Conservation (phyloP, 805 yeast genomes). For the Yarrowia yakushimensis region DNA sequence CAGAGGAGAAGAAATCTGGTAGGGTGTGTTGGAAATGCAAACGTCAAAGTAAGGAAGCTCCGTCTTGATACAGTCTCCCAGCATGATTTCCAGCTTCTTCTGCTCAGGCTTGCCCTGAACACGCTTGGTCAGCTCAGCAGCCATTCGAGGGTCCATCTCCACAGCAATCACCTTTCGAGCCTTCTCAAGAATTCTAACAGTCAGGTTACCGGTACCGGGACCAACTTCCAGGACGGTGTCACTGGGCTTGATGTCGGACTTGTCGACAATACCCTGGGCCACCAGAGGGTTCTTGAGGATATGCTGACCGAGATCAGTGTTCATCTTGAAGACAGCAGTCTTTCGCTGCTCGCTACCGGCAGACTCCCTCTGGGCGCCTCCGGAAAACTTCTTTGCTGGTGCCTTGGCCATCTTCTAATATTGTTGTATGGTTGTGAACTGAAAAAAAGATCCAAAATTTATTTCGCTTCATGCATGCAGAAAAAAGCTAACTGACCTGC, state of each 20-base stretch:
- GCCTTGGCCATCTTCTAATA: slow-evolving; percentile 16
- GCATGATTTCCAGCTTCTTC: slow-evolving; percentile 81
- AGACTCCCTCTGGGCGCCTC: slow-evolving; percentile 21
- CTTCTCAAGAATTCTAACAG: slow-evolving; percentile 86
- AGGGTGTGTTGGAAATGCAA: slow-evolving; percentile 96
- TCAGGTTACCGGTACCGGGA: slow-evolving; percentile 98
- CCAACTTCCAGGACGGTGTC: slow-evolving; percentile 95
- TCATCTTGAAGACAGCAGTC: slow-evolving; percentile 80
- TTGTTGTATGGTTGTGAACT: neutral
- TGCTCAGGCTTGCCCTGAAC: slow-evolving; percentile 96
- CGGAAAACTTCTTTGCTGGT: slow-evolving; percentile 24
- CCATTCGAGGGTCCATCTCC: slow-evolving; percentile 99
- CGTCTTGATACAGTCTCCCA: slow-evolving; percentile 95
- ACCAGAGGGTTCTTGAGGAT: slow-evolving; percentile 92
- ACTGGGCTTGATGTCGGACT: slow-evolving; percentile 87
- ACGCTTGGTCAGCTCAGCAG: slow-evolving; percentile 95
- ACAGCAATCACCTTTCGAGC: slow-evolving; percentile 94
- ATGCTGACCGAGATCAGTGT: slow-evolving; percentile 96
- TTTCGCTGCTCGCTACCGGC: slow-evolving; percentile 29
- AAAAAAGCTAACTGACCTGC: neutral
- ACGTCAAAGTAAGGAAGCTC: slow-evolving; percentile 93
- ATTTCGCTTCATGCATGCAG: slow-evolving; percentile 16
- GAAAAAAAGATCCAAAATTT: slow-evolving; percentile 17
- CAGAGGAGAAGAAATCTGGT: slow-evolving; percentile 94
- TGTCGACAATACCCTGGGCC: slow-evolving; percentile 97